Base-by-base conservation (phyloP, 2,329 filamentous ascomycete species). In the Colletotrichum euphorbiae region DNA sequence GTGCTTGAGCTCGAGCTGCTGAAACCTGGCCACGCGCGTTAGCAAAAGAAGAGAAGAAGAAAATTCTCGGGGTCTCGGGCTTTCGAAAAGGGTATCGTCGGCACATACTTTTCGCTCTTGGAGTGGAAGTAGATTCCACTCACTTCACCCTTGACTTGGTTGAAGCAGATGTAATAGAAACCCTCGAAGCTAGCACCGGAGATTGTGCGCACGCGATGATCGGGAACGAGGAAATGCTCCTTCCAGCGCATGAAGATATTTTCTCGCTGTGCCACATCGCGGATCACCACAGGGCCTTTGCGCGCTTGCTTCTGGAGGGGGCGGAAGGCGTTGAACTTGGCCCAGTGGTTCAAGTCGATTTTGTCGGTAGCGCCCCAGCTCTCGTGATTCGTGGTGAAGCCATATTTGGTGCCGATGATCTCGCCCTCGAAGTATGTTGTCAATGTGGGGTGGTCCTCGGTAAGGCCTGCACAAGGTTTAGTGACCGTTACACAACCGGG, bases 161-260 rank as follows among this genome's bases (percentile, higher is more conserved):
- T 97, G 83, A 98, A 98, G 82, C 94, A 98, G 72, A 99, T 98
- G 76, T 99, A 99, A 78, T 98, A 99, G 78, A 99, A 99, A 0
- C 96, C 96, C 77, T 99, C 96, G 69, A 98, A 99, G 76, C 95
- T 98, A 7, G 96, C 96, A 17, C 96, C 96, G 38, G 90, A 92
- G 70, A 99, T 97, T 11, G 93, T 97, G 69, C 91, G 88, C 19
- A 98, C 94, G 15, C 93, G 89, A 78, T 99, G 96, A 75, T 99
- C 94, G 1, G 96, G 96, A 0, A 99, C 96, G 0, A 99, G 84
- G 75, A 99, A 99, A 75, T 97, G 94, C 77, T 99, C 96, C 80
- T 99, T 99, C 96, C 96, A 99, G 69, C 96, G 90, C 96, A 99
- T 99, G 76, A 98, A 99, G 36, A 99, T 90, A 77, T 97, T 90